These are phyloP conservation scores for Daldinia grandis DNA, from an alignment of 495 filamentous ascomycete genomes.

Conservation along the genomic window DNA sequence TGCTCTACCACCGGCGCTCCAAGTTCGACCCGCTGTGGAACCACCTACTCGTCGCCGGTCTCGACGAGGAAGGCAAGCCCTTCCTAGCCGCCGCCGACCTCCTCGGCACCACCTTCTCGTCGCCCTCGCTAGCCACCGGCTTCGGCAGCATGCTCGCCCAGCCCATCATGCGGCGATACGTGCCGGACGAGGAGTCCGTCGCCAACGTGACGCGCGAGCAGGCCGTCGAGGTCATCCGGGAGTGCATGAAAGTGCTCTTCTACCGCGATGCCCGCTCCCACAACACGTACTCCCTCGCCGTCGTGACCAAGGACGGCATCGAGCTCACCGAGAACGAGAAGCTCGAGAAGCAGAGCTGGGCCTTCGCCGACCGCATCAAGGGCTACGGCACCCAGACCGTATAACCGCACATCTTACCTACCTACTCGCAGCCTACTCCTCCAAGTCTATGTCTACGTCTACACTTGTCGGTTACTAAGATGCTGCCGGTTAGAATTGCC, in stretches of 20 bases:
- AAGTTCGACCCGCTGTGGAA: slow-evolving; percentile 99
- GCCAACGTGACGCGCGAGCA: slow-evolving; percentile 75
- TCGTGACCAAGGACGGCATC: slow-evolving; percentile 85
- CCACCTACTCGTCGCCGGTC: slow-evolving; percentile 85
- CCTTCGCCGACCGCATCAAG: slow-evolving; percentile 86
- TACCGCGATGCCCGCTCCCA: slow-evolving; percentile 94
- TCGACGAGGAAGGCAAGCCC: slow-evolving; percentile 80
- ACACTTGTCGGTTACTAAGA: neutral
- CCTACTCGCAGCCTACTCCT: neutral
- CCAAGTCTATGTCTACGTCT: neutral
- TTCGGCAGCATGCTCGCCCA: slow-evolving; percentile 93
- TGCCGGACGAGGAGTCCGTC: slow-evolving; percentile 80
- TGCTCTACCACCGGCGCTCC: slow-evolving; percentile 91
- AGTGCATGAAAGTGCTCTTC: slow-evolving; percentile 98
- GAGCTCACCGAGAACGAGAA: slow-evolving; percentile 82
- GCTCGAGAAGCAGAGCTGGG: slow-evolving; percentile 88
- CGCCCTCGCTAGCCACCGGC: slow-evolving; percentile 88
- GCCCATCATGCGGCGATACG: slow-evolving; percentile 83
- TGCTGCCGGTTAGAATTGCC: neutral
- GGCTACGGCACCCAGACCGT: slow-evolving; percentile 62
- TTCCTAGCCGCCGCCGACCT: slow-evolving; percentile 92
- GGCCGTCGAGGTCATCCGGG: slow-evolving; percentile 80
- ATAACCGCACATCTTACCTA: slow-evolving; percentile 27
- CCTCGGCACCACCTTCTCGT: slow-evolving; percentile 87
- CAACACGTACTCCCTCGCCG: slow-evolving; percentile 89